Evolutionary conservation across 306 rosid species (phyloP).

Genomic region (Chamaecrista fasciculata): DNA sequence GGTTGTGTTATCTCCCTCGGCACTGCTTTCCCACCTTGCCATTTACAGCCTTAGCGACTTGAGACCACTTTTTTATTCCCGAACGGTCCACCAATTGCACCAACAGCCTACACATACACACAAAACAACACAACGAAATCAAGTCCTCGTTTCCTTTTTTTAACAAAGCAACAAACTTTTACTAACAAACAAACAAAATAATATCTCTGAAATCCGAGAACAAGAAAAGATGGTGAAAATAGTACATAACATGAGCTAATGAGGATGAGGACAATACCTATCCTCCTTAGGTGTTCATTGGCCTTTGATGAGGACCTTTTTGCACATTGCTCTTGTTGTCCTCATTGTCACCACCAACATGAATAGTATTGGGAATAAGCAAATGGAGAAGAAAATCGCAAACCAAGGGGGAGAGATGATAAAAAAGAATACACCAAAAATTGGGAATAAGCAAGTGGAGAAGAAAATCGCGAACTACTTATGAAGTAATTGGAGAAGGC

Average conservation of each 20-base stretch:
- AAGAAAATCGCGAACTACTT: too few species aligned
- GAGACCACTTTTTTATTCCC: slow-evolving; percentile 68
- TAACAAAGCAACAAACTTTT: too few species aligned
- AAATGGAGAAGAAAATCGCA: too few species aligned
- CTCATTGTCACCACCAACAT: neutral
- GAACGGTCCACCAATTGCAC: slow-evolving; percentile 38
- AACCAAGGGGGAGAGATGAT: too few species aligned
- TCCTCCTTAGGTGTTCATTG: slow-evolving; percentile 72
- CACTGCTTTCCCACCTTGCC: slow-evolving; percentile 74
- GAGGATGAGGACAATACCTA: too few species aligned
- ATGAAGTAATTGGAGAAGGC: too few species aligned
- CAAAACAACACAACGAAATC: neutral
- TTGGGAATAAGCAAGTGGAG: too few species aligned
- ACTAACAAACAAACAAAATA: too few species aligned
- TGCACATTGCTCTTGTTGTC: neutral
- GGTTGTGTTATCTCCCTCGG: slow-evolving; percentile 82
- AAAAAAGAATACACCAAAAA: too few species aligned
- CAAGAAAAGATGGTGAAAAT: too few species aligned
- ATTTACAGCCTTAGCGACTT: slow-evolving; percentile 43
- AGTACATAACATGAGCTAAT: too few species aligned
- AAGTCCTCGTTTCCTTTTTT: neutral
- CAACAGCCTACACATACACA: slow-evolving; percentile 46
- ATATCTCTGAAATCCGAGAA: neutral
- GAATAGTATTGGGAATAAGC: too few species aligned
- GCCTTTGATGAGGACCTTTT: slow-evolving; percentile 63